Evolutionary conservation across 495 filamentous ascomycete species (phyloP).

Genomic region (Lophiotrema nucula): DNA sequence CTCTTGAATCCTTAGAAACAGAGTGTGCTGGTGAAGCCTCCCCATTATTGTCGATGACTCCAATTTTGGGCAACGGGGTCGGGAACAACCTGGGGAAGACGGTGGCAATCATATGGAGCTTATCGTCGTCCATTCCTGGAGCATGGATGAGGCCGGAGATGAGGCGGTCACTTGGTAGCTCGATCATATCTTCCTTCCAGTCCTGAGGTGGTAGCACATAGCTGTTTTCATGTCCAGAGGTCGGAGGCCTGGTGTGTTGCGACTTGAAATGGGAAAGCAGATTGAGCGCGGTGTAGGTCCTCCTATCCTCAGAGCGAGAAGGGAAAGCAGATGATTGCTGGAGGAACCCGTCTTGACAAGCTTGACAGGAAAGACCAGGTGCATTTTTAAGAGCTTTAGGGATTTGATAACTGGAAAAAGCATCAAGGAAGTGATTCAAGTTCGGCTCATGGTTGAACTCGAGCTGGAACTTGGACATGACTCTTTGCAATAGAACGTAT

Average conservation of each 20-base stretch:
- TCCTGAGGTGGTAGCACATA: slow-evolving; percentile 44
- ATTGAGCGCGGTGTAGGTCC: slow-evolving; percentile 58
- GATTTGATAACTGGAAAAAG: slow-evolving; percentile 60
- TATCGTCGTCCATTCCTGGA: slow-evolving; percentile 56
- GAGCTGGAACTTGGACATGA: slow-evolving; percentile 52
- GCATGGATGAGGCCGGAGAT: slow-evolving; percentile 50
- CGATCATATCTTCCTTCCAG: slow-evolving; percentile 71
- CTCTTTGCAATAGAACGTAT: slow-evolving; percentile 62
- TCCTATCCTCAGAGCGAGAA: slow-evolving; percentile 42
- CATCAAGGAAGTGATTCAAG: slow-evolving; percentile 64
- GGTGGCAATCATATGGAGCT: slow-evolving; percentile 53
- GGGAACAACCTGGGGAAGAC: slow-evolving; percentile 53
- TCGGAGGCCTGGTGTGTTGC: slow-evolving; percentile 50
- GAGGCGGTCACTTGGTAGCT: slow-evolving; percentile 55
- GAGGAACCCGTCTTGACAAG: slow-evolving; percentile 43
- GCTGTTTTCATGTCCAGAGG: slow-evolving; percentile 30
- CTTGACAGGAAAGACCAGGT: slow-evolving; percentile 63
- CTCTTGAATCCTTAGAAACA: slow-evolving; percentile 31
- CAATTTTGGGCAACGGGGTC: slow-evolving; percentile 37
- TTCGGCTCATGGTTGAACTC: slow-evolving; percentile 56
- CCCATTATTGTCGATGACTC: slow-evolving; percentile 35
- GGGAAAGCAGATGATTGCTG: slow-evolving; percentile 23
- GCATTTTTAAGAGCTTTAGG: slow-evolving; percentile 68
- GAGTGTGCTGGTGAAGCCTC: slow-evolving; percentile 28
- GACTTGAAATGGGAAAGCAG: slow-evolving; percentile 68